phyloP scores from a whole-genome alignment of 176 grass and related monocot species.

The Aegilops longissima region DNA sequence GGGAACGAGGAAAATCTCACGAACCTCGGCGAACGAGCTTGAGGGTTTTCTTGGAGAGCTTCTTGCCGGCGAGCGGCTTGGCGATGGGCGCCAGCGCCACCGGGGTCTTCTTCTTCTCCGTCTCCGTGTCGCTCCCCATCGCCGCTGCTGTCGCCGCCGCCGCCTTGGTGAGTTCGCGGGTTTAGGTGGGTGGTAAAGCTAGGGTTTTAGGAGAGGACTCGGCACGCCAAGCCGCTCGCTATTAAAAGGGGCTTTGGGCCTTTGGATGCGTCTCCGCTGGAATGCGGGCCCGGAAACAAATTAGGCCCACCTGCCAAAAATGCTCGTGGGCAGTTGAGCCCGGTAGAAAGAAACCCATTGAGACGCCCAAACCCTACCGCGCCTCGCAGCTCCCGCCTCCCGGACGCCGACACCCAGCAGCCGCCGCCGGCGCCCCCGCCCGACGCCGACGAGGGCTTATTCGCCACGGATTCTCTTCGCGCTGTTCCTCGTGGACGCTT shows the following conservation, averaged over 20 bases:
- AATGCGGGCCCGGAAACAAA: background rate
- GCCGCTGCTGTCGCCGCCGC: conserved; percentile 20
- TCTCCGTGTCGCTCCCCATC: conserved; percentile 49
- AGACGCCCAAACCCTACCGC: conserved; percentile 22
- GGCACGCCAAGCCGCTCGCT: background rate
- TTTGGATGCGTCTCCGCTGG: background rate
- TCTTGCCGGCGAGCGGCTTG: conserved; percentile 77
- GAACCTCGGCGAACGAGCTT: conserved; percentile 86
- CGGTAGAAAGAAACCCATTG: background rate
- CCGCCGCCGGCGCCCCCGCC: background rate
- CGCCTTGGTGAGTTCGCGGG: background rate
- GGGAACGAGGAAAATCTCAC: background rate
- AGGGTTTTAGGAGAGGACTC: conserved; percentile 26
- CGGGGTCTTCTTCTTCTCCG: conserved; percentile 46
- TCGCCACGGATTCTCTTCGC: background rate
- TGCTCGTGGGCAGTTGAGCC: background rate
- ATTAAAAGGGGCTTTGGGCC: conserved; percentile 28
- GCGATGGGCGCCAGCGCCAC: conserved; percentile 67
- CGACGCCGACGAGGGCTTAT: too few species aligned
- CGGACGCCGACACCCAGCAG: background rate
- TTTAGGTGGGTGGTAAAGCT: conserved; percentile 33
- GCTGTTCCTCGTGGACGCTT: background rate
- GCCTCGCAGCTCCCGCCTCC: background rate
- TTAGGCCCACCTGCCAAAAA: background rate
- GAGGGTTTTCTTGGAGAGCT: conserved; percentile 80